These are phyloP conservation scores for Colletotrichum tabaci DNA, from an alignment of 2,329 filamentous ascomycete genomes.

Conservation along the genomic window DNA sequence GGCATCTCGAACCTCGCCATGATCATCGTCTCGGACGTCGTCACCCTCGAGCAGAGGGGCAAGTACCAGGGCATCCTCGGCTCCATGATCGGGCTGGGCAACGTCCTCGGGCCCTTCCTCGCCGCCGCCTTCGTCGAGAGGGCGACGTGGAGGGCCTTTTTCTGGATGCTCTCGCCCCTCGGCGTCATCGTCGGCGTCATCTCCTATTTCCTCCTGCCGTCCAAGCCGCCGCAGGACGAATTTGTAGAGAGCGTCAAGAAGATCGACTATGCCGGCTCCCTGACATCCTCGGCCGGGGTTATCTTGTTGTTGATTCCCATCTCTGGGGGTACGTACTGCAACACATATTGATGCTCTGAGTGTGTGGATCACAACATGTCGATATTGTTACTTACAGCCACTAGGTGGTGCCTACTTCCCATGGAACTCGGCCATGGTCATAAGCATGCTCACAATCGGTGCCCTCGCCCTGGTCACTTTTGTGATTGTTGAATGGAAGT, in stretches of 20 bases:
- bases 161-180: constrained; percentile 66
- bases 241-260: constrained; percentile 64
- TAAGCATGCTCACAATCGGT: constrained; percentile 46
- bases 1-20: constrained; percentile 72
- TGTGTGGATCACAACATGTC: not conserved
- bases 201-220: constrained; percentile 65
- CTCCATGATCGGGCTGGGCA: constrained; percentile 58
- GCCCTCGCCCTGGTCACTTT: constrained; percentile 44
- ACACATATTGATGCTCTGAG: not conserved
- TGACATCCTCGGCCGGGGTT: constrained; percentile 68
- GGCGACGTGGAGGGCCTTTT: constrained; percentile 60
- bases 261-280: constrained; percentile 72
- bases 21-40: constrained; percentile 74
- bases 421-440: constrained; percentile 48
- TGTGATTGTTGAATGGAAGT: constrained; percentile 48
- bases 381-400: not conserved
- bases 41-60: constrained; percentile 71
- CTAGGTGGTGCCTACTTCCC: constrained; percentile 48
- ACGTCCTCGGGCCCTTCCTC: constrained; percentile 60
- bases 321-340: constrained; percentile 62
- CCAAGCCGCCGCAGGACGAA: constrained; percentile 62
- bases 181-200: constrained; percentile 61
- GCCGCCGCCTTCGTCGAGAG: constrained; percentile 56
- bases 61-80: constrained; percentile 66
- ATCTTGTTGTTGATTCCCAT: constrained; percentile 75